phyloP scores from a whole-genome alignment of 2,329 filamentous ascomycete species.

The Colletotrichum kahawae region DNA sequence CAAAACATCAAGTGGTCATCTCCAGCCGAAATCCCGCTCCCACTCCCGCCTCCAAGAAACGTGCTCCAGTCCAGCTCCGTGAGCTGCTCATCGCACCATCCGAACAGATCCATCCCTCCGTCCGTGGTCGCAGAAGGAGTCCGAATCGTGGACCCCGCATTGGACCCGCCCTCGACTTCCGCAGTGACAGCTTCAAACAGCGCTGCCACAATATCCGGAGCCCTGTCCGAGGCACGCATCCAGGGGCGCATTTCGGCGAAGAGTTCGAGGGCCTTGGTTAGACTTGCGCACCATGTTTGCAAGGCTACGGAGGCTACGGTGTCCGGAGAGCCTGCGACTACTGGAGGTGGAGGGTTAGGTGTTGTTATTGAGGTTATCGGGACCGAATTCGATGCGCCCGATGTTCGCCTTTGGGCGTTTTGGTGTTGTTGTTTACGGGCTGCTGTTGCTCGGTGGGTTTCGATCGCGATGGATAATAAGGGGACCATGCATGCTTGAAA shows the following conservation, averaged over 20 bases:
- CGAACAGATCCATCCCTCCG: slow-evolving; percentile 28
- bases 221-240: slow-evolving; percentile 31
- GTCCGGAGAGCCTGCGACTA: background rate
- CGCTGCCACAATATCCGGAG: slow-evolving; percentile 30
- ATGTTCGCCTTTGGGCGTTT: background rate
- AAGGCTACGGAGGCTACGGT: background rate
- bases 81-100: slow-evolving; percentile 32
- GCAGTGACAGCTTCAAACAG: slow-evolving; percentile 29
- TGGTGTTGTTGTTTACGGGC: background rate
- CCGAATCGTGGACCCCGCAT: slow-evolving; percentile 11
- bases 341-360: background rate
- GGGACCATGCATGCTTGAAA: slow-evolving; percentile 37
- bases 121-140: slow-evolving; percentile 28
- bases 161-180: slow-evolving; percentile 21
- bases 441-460: slow-evolving; percentile 1
- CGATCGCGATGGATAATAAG: slow-evolving; percentile 32
- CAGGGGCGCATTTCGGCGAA: slow-evolving; percentile 32
- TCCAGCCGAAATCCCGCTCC: background rate
- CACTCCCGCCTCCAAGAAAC: slow-evolving; percentile 20
- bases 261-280: slow-evolving; percentile 28
- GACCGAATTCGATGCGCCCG: background rate
- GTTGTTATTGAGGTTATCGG: background rate
- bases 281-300: slow-evolving; percentile 25
- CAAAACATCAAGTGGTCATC: background rate
- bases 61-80: slow-evolving; percentile 30